Evolutionary conservation across 2,329 filamentous ascomycete genomes (phyloP).

Genomic region (Sordariomycetes sp.): DNA sequence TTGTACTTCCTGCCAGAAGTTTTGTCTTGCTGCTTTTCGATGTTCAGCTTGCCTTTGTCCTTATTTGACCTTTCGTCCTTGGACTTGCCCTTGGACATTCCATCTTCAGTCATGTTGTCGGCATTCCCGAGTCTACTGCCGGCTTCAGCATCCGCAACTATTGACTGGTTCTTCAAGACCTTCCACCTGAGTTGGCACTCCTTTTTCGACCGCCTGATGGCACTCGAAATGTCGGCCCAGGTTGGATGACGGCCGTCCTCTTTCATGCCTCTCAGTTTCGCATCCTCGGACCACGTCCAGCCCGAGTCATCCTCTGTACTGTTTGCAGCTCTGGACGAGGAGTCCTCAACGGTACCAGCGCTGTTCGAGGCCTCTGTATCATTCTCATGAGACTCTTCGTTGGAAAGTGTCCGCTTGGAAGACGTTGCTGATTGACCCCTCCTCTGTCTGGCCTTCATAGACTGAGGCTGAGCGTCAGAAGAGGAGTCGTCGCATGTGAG

Average conservation of each 20-base stretch:
- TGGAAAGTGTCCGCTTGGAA: too few species aligned
- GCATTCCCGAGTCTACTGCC: too few species aligned
- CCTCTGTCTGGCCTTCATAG: too few species aligned
- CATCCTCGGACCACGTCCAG: constrained; percentile 26
- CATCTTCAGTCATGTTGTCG: not conserved
- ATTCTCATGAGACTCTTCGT: too few species aligned
- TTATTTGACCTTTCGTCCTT: constrained; percentile 8
- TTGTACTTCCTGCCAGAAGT: not conserved
- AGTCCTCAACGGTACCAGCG: too few species aligned
- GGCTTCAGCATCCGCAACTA: too few species aligned
- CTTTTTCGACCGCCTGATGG: constrained; percentile 16
- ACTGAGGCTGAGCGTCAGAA: too few species aligned
- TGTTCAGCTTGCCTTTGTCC: constrained; percentile 7
- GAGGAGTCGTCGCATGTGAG: too few species aligned
- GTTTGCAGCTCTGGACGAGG: too few species aligned
- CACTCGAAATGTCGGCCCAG: constrained; percentile 19
- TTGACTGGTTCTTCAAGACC: constrained; percentile 14
- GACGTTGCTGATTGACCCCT: too few species aligned
- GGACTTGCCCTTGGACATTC: constrained; percentile 5
- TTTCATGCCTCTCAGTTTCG: constrained; percentile 23
- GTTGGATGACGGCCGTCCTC: constrained; percentile 12
- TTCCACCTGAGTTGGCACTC: constrained; percentile 22
- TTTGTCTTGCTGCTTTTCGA: not conserved
- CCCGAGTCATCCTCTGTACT: constrained; percentile 6
- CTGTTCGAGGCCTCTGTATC: too few species aligned